Base-by-base conservation (phyloP, 306 rosid species). In the Datisca glomerata region DNA sequence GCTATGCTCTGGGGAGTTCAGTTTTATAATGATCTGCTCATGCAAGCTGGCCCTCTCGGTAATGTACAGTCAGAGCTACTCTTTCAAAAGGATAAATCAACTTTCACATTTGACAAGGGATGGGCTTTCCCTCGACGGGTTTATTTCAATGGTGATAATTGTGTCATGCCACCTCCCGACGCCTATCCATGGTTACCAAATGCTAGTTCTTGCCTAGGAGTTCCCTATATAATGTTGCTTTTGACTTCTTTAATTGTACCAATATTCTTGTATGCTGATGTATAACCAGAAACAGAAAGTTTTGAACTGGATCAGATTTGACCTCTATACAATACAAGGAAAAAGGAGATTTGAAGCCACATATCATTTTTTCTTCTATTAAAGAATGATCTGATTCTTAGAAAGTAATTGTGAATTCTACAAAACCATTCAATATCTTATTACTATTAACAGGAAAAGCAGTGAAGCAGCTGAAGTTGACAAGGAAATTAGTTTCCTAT, bases 141-240 rank as follows among this genome's bases (percentile, higher is more conserved):
- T 61, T 82, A 74, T 65, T 87, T 82, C 67, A 82, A 87, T n/a
- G 96, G 96, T 13, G 94, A 87, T 39, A 70, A 63, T 23, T 87
- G 96, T 43, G 96, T 82, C 56, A 87, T 87, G 94, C 94, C 96
- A 21, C 85, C 74, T 8, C 96, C 94, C 14, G 96, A 86, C 28
- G 69, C 79, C 32, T 86, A 76, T 63, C 96, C 96, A 6, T 57
- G 64, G 84, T 41, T 63, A 47, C 96, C 96, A 12, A 87, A 73
- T 47, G 7, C 78, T 0, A 56, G 74, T 65, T 76, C 66, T 34
- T 38, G 24, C 45, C 64, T 18, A 24, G 23, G 50, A 38, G 55
- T 65, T 53, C 55, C 94, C 6, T 32, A 63, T 17, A 63, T 67
- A 49, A 33, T 65, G 33, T 38, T 83, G 43, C 2, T 73, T 48